These are phyloP conservation scores for Aspergillus incahuasiensis DNA, from an alignment of 495 filamentous ascomycete genomes.

Conservation along the genomic window DNA sequence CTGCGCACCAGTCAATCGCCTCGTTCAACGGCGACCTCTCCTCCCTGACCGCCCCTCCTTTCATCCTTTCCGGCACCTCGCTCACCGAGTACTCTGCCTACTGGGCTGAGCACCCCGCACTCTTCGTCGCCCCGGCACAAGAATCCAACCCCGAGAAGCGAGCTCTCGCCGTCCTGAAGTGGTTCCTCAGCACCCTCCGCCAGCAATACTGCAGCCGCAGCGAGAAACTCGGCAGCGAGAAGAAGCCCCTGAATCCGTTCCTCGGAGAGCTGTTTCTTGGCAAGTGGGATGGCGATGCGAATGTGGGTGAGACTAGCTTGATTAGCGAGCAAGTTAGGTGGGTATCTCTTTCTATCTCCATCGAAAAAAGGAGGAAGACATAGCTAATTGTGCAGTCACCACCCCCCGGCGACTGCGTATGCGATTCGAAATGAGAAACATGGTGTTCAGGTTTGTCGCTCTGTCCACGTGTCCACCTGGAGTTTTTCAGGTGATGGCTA, in stretches of 20 bases:
- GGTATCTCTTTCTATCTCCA: too few relatives aligned
- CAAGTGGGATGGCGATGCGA: slow-evolving; percentile 70
- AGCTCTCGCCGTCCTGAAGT: slow-evolving; percentile 83
- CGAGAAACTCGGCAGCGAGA: slow-evolving; percentile 90
- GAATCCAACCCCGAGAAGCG: slow-evolving; percentile 81
- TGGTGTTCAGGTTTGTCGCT: slow-evolving; percentile 57
- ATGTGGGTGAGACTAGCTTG: slow-evolving; percentile 63
- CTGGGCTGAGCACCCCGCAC: slow-evolving; percentile 88
- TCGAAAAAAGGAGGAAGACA: not conserved
- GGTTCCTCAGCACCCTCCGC: slow-evolving; percentile 95
- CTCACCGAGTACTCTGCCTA: slow-evolving; percentile 94
- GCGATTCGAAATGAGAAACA: slow-evolving; percentile 81
- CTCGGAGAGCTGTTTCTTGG: slow-evolving; percentile 88
- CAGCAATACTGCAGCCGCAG: slow-evolving; percentile 89
- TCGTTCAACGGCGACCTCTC: slow-evolving; percentile 96
- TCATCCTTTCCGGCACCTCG: slow-evolving; percentile 89
- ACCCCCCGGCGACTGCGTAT: slow-evolving; percentile 96
- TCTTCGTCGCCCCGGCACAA: slow-evolving; percentile 80
- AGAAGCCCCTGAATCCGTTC: slow-evolving; percentile 93
- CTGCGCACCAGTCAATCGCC: slow-evolving; percentile 67
- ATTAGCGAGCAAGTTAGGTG: slow-evolving; percentile 81
- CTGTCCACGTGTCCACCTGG: not conserved
- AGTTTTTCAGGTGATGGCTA: not conserved
- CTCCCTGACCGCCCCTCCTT: slow-evolving; percentile 89
- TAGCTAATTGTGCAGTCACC: slow-evolving; percentile 58